A percentile compares a stretch with the other conserved stretches of the same genome.
These are phyloP conservation scores for Gleditsia sinensis DNA, from an alignment of 306 rosid genomes.

Conservation along the genomic window DNA sequence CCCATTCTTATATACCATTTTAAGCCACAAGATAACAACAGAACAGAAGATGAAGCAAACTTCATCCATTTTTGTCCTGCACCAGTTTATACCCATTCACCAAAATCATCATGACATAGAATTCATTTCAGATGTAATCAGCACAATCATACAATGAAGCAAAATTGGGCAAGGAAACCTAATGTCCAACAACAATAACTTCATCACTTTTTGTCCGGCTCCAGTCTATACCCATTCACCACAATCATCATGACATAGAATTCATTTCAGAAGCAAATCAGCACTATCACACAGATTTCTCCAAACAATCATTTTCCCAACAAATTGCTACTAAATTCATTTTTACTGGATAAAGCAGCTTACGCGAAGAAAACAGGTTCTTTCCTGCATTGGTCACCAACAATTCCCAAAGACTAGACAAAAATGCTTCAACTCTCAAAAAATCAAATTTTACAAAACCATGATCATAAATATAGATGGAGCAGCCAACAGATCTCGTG, in stretches of 20 bases:
- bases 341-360: neutral
- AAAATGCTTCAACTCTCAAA: neutral
- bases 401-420: neutral
- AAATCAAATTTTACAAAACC: neutral
- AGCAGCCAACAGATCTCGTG: neutral
- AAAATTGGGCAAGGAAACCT: no score
- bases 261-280: constrained; percentile 5
- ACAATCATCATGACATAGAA: no score
- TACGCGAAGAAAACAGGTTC: neutral
- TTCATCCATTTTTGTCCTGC: neutral
- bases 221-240: no score
- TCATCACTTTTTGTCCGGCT: neutral
- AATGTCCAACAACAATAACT: no score
- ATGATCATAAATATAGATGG: neutral
- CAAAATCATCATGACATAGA: neutral
- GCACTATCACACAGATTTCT: neutral
- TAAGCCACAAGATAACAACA: constrained; percentile 5
- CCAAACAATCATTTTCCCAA: neutral
- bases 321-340: constrained; percentile 5
- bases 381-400: neutral
- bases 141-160: no score
- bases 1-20: neutral
- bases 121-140: neutral
- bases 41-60: neutral
- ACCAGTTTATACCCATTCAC: neutral